These are phyloP conservation scores for Trametes cubensis DNA, from an alignment of 768 basidiomycete genomes.

Conservation along the genomic window DNA sequence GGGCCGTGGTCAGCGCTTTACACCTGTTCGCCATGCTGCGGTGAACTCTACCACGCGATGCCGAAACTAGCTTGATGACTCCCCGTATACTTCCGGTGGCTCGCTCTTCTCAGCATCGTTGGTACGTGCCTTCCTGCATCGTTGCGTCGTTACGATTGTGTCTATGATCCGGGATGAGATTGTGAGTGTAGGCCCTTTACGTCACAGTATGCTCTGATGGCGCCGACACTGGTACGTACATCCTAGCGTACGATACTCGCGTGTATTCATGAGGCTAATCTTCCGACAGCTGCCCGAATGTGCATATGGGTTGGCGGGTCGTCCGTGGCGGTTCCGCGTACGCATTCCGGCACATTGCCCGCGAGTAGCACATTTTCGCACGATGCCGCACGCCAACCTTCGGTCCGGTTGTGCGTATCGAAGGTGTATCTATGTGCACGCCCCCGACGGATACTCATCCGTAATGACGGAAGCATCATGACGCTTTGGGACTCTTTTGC, in stretches of 20 bases:
- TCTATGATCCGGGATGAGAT: conserved; percentile 11
- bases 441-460: neutral
- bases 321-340: conserved; percentile 3
- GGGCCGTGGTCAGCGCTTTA: neutral
- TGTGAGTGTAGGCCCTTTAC: conserved; percentile 1
- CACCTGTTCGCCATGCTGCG: neutral
- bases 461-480: conserved; percentile 10
- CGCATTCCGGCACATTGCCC: conserved; percentile 12
- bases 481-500: conserved; percentile 4
- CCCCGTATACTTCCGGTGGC: neutral
- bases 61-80: neutral
- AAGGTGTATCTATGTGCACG: neutral
- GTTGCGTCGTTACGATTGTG: neutral
- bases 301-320: neutral
- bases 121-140: neutral
- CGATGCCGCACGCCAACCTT: neutral
- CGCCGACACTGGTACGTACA: conserved; percentile 12
- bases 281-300: conserved; percentile 1
- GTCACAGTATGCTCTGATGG: conserved; percentile 9
- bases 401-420: conserved; percentile 16
- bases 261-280: conserved; percentile 5
- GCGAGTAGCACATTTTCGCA: conserved; percentile 9
- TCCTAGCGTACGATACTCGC: conserved; percentile 10
- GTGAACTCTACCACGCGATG: neutral
- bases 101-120: neutral